phyloP scores from a whole-genome alignment of 176 grass and related monocot genomes.

The Carex littledalei region DNA sequence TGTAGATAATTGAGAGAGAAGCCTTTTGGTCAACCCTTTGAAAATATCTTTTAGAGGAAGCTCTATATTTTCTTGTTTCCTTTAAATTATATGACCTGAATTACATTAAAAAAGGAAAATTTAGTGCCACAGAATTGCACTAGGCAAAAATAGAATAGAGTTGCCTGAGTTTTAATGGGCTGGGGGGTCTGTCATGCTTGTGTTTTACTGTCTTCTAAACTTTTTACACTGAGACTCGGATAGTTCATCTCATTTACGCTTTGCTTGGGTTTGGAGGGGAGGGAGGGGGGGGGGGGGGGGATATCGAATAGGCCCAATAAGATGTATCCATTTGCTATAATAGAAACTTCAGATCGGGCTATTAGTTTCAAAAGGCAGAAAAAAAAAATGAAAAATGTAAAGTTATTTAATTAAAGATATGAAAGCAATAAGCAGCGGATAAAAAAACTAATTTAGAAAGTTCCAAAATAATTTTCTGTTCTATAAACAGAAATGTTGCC shows the following conservation, averaged over 20 bases:
- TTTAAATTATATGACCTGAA: slow-evolving; percentile 12
- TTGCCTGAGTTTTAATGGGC: background rate
- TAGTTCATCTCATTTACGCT: background rate
- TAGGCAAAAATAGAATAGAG: slow-evolving; percentile 1
- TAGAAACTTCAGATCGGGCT: background rate
- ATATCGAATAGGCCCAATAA: background rate
- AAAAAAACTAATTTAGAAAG: background rate
- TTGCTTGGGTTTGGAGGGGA: background rate
- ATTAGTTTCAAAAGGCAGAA: background rate
- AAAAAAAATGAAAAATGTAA: background rate
- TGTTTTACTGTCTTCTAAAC: background rate
- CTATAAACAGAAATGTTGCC: background rate
- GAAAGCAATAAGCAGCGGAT: background rate
- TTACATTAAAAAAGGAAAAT: background rate
- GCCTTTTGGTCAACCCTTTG: slow-evolving; percentile 17
- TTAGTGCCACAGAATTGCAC: background rate
- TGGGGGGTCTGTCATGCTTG: background rate
- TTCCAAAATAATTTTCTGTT: background rate
- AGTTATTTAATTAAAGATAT: background rate
- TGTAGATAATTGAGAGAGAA: background rate
- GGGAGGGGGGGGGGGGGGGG: too few relatives aligned
- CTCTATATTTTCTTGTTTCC: slow-evolving; percentile 12
- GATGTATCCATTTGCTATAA: background rate
- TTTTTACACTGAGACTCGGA: background rate
- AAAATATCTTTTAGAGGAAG: slow-evolving; percentile 16